phyloP scores from a whole-genome alignment of 202 grass and related monocot species.

The Musa balbisiana region DNA sequence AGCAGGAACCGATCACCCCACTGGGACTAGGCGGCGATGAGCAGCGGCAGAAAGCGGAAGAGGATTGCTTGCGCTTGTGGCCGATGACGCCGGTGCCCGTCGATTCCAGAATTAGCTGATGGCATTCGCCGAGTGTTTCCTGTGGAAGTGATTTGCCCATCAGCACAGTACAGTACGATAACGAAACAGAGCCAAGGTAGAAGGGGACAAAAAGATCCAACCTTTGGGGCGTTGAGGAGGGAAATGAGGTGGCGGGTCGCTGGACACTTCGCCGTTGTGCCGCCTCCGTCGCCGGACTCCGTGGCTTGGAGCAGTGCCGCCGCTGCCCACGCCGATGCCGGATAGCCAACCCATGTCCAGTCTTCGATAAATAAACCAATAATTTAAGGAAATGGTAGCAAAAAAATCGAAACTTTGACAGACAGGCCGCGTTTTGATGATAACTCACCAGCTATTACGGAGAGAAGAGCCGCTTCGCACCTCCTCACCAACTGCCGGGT shows the following conservation, averaged over 20 bases:
- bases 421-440: not conserved
- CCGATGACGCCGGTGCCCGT: conserved; percentile 2
- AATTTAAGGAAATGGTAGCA: not conserved
- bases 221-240: conserved; percentile 3
- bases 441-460: conserved; percentile 44
- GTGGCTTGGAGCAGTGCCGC: conserved; percentile 2
- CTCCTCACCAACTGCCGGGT: not conserved
- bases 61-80: conserved; percentile 31
- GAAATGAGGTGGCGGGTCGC: not conserved
- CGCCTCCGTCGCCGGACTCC: not conserved
- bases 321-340: conserved; percentile 34
- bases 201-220: not conserved
- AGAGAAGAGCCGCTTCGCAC: conserved; percentile 48
- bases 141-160: conserved; percentile 14
- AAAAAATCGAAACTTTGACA: not conserved
- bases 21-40: conserved; percentile 56
- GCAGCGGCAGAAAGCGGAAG: not conserved
- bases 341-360: conserved; percentile 45
- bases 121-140: conserved; percentile 45
- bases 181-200: not conserved
- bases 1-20: conserved; percentile 52
- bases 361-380: conserved; percentile 18
- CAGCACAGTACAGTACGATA: not conserved
- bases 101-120: conserved; percentile 33
- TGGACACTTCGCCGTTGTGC: not conserved